Conservation (phyloP, 2,329 filamentous ascomycete genomes). For the Aspergillus neotritici region DNA sequence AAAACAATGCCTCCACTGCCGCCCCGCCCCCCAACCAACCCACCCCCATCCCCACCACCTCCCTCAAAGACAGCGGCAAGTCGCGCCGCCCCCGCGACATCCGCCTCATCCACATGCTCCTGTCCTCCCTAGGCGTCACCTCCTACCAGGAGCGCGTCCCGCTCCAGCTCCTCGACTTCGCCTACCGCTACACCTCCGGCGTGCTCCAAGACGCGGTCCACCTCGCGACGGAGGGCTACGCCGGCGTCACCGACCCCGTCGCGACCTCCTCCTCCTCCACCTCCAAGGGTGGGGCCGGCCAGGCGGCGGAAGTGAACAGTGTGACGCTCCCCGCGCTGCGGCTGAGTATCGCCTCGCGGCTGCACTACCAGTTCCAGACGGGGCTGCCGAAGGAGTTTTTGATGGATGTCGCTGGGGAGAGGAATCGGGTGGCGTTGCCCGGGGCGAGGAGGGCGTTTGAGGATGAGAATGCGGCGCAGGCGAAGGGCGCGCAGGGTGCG, state of each 20-base stretch:
- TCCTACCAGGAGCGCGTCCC: conserved; percentile 50
- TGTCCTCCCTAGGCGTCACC: conserved; percentile 44
- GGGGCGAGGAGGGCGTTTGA: conserved; percentile 49
- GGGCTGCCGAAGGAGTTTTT: conserved; percentile 58
- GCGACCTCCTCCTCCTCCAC: too few species aligned
- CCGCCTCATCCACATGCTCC: conserved; percentile 47
- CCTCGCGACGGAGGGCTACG: conserved; percentile 47
- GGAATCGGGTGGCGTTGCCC: conserved; percentile 50
- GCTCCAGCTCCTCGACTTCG: conserved; percentile 49
- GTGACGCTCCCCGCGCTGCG: conserved; percentile 55
- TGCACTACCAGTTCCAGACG: conserved; percentile 56
- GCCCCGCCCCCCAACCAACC: conserved; percentile 23
- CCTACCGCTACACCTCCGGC: conserved; percentile 50
- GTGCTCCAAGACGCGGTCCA: conserved; percentile 50
- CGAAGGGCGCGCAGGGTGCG: conserved; percentile 17
- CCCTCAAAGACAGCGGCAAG: conserved; percentile 43
- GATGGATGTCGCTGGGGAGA: conserved; percentile 52
- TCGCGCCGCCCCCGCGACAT: conserved; percentile 46
- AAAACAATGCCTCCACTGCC: conserved; percentile 11
- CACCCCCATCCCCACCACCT: conserved; percentile 38
- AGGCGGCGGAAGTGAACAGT: conserved; percentile 42
- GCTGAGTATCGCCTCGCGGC: conserved; percentile 55
- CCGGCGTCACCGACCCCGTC: conserved; percentile 29
- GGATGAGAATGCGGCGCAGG: conserved; percentile 16
- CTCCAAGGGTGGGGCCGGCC: conserved; percentile 10